These are phyloP conservation scores for Verbascum thapsus DNA, from an alignment of 257 asterid genomes.

Conservation along the genomic window DNA sequence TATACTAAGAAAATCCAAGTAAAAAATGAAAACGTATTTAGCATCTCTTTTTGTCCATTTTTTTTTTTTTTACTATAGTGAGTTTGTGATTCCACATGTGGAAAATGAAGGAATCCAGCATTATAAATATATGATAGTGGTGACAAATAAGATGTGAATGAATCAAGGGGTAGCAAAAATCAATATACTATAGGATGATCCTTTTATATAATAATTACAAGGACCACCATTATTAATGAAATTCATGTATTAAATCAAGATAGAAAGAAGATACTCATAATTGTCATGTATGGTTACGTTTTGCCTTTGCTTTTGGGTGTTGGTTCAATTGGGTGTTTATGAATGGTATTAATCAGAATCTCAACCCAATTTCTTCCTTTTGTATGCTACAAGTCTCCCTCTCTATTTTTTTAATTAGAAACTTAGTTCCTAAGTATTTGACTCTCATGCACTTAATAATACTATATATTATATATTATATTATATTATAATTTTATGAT, in stretches of 20 bases:
- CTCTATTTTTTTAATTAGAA: constrained; percentile 23
- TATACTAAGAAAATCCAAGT: no score
- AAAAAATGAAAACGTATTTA: no score
- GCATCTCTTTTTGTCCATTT: no score
- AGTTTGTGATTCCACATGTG: constrained; percentile 25
- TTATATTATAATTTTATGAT: no score
- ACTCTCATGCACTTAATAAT: constrained; percentile 1
- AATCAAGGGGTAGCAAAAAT: constrained; percentile 39
- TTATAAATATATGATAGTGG: constrained; percentile 34
- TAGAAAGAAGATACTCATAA: constrained; percentile 29
- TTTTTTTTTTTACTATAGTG: not conserved
- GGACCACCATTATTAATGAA: constrained; percentile 52
- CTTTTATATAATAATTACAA: constrained; percentile 22
- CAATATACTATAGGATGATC: constrained; percentile 45
- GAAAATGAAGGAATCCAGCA: constrained; percentile 33
- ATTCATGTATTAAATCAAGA: constrained; percentile 1
- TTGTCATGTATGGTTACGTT: constrained; percentile 33
- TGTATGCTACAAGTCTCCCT: constrained; percentile 48
- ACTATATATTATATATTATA: no score
- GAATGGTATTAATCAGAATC: constrained; percentile 69
- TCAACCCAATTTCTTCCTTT: constrained; percentile 45
- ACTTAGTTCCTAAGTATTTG: constrained; percentile 61
- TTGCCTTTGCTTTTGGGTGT: constrained; percentile 36
- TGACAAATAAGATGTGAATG: constrained; percentile 36
- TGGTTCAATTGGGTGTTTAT: constrained; percentile 33